Conservation (phyloP, 73 alveolate genomes). For the Paramecium primaurelia region DNA sequence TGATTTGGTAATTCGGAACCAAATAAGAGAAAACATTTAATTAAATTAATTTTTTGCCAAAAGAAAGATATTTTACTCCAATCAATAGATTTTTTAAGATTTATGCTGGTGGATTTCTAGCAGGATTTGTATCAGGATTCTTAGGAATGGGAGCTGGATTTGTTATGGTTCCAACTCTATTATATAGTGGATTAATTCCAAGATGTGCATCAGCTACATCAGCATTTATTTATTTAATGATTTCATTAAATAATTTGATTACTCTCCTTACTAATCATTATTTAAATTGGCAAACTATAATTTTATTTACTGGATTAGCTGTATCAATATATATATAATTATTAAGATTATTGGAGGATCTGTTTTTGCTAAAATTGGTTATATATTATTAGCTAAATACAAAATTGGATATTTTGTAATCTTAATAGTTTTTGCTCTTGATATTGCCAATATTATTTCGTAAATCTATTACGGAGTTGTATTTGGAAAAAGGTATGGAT, state of each 20-base stretch:
- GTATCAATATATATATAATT: background rate
- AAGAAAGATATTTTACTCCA: conserved; percentile 41
- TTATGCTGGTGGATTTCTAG: background rate
- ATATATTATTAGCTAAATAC: background rate
- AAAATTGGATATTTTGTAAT: conserved; percentile 32
- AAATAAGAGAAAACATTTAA: background rate
- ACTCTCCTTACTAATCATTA: background rate
- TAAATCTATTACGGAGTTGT: conserved; percentile 24
- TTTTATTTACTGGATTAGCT: conserved; percentile 23
- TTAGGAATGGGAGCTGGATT: conserved; percentile 35
- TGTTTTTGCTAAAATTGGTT: conserved; percentile 12
- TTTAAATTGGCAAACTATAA: background rate
- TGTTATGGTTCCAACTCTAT: background rate
- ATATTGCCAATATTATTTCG: conserved; percentile 14
- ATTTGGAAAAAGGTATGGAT: conserved; percentile 11
- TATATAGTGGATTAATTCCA: background rate
- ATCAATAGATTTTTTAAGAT: background rate
- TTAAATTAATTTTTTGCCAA: background rate
- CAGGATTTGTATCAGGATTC: conserved; percentile 4
- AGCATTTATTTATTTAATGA: conserved; percentile 47
- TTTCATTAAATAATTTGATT: conserved; percentile 43
- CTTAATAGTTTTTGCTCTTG: conserved; percentile 4
- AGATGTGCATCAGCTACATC: conserved; percentile 28
- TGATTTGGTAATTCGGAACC: background rate
- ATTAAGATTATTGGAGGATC: conserved; percentile 33